Conservation (phyloP, 306 rosid genomes). For the Pterocarpus macrocarpus region DNA sequence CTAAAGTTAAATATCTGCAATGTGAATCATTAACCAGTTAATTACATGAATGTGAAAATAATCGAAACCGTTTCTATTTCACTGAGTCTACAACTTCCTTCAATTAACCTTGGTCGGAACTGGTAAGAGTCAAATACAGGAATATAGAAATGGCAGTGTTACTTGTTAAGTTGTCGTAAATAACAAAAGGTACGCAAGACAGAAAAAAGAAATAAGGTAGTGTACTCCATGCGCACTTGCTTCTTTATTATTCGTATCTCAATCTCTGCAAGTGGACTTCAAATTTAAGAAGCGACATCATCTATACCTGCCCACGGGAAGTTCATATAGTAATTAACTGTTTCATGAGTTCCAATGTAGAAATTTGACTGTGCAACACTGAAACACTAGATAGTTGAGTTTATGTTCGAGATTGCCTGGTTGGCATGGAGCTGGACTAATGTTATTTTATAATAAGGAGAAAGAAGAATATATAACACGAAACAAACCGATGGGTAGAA, state of each 20-base stretch:
- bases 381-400: constrained; percentile 19
- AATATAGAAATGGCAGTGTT: background rate
- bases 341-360: constrained; percentile 55
- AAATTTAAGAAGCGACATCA: constrained; percentile 19
- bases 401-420: constrained; percentile 38
- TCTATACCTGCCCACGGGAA: background rate
- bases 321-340: background rate
- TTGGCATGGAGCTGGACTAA: constrained; percentile 53
- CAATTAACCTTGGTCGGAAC: background rate
- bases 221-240: background rate
- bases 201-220: too few species aligned
- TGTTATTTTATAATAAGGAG: constrained; percentile 27
- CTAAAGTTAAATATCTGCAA: background rate
- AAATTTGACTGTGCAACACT: constrained; percentile 27
- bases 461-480: constrained; percentile 26
- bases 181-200: too few species aligned
- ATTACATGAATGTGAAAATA: background rate
- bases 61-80: background rate
- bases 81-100: background rate
- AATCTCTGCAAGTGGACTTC: constrained; percentile 45
- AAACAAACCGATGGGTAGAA: constrained; percentile 28
- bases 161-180: background rate
- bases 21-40: background rate
- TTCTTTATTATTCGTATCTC: constrained; percentile 13
- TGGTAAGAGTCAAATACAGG: background rate